phyloP scores from a whole-genome alignment of 1,284 basidiomycete genomes.

The Volvariella volvacea region DNA sequence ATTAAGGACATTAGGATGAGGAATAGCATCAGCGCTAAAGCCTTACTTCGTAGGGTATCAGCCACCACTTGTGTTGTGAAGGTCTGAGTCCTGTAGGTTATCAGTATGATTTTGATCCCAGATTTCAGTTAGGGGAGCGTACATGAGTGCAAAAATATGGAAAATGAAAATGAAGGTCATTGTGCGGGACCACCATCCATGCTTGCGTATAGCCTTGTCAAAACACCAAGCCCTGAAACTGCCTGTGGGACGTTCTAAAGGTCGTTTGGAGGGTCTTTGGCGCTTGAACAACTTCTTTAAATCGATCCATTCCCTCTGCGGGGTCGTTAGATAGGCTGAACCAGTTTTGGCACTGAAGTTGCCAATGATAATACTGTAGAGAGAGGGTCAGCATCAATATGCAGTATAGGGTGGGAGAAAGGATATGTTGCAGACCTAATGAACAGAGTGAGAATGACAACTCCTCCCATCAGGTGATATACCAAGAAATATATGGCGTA shows the following conservation, averaged over 20 bases:
- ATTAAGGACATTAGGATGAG: slow-evolving; percentile 9
- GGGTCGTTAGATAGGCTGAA: slow-evolving; percentile 74
- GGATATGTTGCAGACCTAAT: slow-evolving; percentile 53
- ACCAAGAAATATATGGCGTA: slow-evolving; percentile 93
- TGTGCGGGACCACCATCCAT: slow-evolving; percentile 87
- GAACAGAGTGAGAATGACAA: slow-evolving; percentile 86
- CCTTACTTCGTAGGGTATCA: slow-evolving; percentile 65
- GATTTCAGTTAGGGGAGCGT: slow-evolving; percentile 5
- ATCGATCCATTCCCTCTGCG: slow-evolving; percentile 96
- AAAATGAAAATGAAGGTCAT: slow-evolving; percentile 82
- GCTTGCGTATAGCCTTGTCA: slow-evolving; percentile 84
- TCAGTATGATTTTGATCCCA: slow-evolving; percentile 11
- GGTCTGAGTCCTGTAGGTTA: slow-evolving; percentile 66
- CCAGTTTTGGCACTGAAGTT: slow-evolving; percentile 89
- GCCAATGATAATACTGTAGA: slow-evolving; percentile 83
- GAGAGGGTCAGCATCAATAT: slow-evolving; percentile 13
- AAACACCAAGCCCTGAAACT: slow-evolving; percentile 82
- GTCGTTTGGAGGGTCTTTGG: slow-evolving; percentile 83
- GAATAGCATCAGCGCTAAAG: slow-evolving; percentile 1
- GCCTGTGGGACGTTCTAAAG: slow-evolving; percentile 52
- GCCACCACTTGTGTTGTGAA: slow-evolving; percentile 51
- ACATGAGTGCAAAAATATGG: slow-evolving; percentile 89
- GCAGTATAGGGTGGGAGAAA: not conserved
- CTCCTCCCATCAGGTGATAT: slow-evolving; percentile 90
- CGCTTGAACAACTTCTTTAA: slow-evolving; percentile 84